These are phyloP conservation scores for Umbelopsis sp. DNA, from an alignment of 192 early-diverging fungal species.

Conservation along the genomic window DNA sequence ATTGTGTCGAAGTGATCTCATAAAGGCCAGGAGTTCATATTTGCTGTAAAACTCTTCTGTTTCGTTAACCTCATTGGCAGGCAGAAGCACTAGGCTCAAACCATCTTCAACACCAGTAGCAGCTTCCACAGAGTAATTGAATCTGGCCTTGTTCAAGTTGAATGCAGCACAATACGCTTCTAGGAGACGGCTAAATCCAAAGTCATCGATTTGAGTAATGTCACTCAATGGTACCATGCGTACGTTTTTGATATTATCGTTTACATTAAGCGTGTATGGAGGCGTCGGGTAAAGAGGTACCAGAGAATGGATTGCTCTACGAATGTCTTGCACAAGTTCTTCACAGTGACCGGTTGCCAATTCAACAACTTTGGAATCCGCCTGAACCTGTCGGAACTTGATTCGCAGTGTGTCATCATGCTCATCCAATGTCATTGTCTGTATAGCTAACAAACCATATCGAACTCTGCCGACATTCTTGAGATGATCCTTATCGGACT, in stretches of 20 bases:
- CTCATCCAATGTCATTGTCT: conserved; percentile 17
- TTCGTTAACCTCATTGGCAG: conserved; percentile 26
- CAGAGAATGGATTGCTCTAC: conserved; percentile 25
- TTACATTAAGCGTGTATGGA: conserved; percentile 3
- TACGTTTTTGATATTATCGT: not conserved
- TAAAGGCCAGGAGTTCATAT: conserved; percentile 35
- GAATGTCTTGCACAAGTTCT: conserved; percentile 28
- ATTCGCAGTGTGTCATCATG: conserved; percentile 33
- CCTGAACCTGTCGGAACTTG: conserved; percentile 9
- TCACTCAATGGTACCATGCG: conserved; percentile 2
- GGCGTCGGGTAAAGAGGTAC: conserved; percentile 8
- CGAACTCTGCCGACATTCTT: conserved; percentile 29
- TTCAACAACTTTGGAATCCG: conserved; percentile 10
- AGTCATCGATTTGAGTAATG: not conserved
- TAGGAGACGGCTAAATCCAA: conserved; percentile 20
- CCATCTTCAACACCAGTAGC: not conserved
- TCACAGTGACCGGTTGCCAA: conserved; percentile 28
- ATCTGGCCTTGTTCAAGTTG: conserved; percentile 32
- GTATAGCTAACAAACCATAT: conserved; percentile 33
- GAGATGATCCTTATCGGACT: conserved; percentile 17
- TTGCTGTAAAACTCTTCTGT: conserved; percentile 13
- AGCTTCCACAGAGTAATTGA: conserved; percentile 12
- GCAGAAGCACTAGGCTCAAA: conserved; percentile 9
- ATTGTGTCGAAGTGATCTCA: conserved; percentile 25
- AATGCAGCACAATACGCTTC: conserved; percentile 39